Evolutionary conservation across 768 basidiomycete genomes (phyloP), one percentile per base, ranked within the genome.

Genomic region (Xerocomellus chrysenteron): DNA sequence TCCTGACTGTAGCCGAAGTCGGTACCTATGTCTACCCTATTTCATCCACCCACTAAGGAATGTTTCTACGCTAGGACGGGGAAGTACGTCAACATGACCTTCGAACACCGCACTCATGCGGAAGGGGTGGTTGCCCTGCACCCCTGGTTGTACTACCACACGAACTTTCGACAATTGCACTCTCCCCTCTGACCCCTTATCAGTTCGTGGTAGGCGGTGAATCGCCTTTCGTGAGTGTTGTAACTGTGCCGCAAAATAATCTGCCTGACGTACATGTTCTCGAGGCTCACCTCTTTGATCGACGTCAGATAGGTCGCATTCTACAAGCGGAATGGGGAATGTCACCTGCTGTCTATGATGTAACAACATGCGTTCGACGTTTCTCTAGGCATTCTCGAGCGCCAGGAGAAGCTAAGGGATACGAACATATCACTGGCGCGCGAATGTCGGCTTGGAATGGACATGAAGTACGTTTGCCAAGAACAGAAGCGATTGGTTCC

Each of bases 31-130:
- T 33, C 30, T 16, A n/a, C 45, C 13, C 19, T 19, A n/a, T n/a
- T 50, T 24, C 13, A 26, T 17, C 36, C 17, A 16, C 16, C 11
- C 32, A 63, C 69, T 47, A 57, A 69, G 12, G 57, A 59, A 51
- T 50, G 55, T 52, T 71, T 33, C 60, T 57, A 70, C 33, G 41
- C 57, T 65, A 93, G 87, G 93, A 96, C 72, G 92, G 91, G 4
- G 81, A 86, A 30, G 92, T 94, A 11, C 82, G 93, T 26, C 92
- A 94, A 66, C 93, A 95, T 68, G 93, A 96, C 67, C 72, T 95
- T 43, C 78, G 93, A 50, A 80, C 80, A 11, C 72, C 82, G 9
- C 84, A 95, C 70, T 70, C 71, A n/a, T 96, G 93, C 72, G 60
- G 71, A 30, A 62, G 67, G 16, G 68, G 63, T 49, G 74, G 70